Evolutionary conservation across 805 yeast species (phyloP).

Genomic region (Yamadazyma paraphyllophila): DNA sequence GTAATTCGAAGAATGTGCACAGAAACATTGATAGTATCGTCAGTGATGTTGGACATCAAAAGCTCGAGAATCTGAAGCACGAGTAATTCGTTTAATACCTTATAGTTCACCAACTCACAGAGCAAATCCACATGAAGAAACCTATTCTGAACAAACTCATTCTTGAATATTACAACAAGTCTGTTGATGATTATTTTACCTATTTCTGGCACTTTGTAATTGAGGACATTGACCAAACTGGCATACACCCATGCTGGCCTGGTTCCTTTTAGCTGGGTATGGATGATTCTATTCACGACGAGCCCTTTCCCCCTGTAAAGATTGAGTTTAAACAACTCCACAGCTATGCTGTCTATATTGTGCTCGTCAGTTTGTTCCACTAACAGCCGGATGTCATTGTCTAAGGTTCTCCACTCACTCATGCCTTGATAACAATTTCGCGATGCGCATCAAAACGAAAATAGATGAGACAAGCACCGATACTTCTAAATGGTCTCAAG

Average conservation of each 20-base stretch:
- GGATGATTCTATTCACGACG: constrained; percentile 49
- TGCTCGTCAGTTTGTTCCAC: constrained; percentile 44
- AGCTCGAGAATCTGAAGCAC: constrained; percentile 36
- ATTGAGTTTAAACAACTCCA: constrained; percentile 55
- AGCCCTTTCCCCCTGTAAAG: constrained; percentile 61
- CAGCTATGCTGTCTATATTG: constrained; percentile 49
- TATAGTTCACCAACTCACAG: constrained; percentile 61
- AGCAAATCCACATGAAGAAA: constrained; percentile 49
- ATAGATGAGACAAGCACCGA: neutral
- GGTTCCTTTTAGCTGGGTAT: constrained; percentile 14
- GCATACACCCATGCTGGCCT: constrained; percentile 50
- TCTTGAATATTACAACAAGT: constrained; percentile 56
- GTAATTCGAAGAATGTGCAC: constrained; percentile 46
- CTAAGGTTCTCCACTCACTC: neutral
- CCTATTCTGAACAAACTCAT: constrained; percentile 48
- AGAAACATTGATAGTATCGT: constrained; percentile 56
- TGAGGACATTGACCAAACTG: constrained; percentile 55
- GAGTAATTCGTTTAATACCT: constrained; percentile 41
- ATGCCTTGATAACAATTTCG: neutral
- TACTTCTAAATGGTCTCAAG: neutral
- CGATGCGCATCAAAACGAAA: constrained; percentile 6
- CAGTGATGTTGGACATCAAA: constrained; percentile 43
- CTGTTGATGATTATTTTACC: constrained; percentile 59
- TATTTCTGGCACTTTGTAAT: constrained; percentile 65
- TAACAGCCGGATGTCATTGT: constrained; percentile 11